phyloP scores from a whole-genome alignment of 2,329 filamentous ascomycete species.

The Microsporum canis region DNA sequence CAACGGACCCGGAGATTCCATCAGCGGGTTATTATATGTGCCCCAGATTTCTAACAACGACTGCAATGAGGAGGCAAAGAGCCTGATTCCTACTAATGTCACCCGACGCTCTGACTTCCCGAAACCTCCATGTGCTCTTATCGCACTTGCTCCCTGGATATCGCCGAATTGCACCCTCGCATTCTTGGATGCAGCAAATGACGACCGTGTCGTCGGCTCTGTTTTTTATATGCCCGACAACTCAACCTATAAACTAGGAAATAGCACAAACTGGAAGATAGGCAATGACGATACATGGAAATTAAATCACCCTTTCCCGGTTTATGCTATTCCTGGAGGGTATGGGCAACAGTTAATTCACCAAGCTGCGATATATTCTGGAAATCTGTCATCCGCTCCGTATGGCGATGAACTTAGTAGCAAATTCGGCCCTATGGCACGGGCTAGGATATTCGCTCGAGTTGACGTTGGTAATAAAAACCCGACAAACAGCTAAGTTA shows the following conservation, averaged over 20 bases:
- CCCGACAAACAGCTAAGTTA: not conserved
- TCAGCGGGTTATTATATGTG: constrained; percentile 75
- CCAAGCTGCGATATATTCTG: constrained; percentile 65
- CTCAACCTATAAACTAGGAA: constrained; percentile 47
- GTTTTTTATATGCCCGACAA: constrained; percentile 44
- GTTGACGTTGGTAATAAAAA: constrained; percentile 36
- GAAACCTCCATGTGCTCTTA: constrained; percentile 55
- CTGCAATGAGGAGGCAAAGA: constrained; percentile 52
- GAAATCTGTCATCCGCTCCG: constrained; percentile 47
- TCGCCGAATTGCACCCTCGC: constrained; percentile 58
- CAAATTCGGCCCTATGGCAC: constrained; percentile 32
- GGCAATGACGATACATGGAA: constrained; percentile 62
- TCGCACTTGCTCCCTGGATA: constrained; percentile 82
- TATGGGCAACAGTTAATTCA: constrained; percentile 58
- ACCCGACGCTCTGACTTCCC: constrained; percentile 60
- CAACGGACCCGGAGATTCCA: constrained; percentile 50
- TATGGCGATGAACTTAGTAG: constrained; percentile 23
- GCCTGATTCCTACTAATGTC: constrained; percentile 63
- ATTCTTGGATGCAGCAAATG: constrained; percentile 53
- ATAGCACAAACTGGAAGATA: constrained; percentile 58
- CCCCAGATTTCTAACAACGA: constrained; percentile 54
- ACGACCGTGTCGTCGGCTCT: constrained; percentile 50
- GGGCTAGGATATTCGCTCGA: constrained; percentile 41
- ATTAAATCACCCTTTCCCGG: constrained; percentile 57
- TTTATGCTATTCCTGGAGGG: constrained; percentile 66